A percentile compares a stretch with the other conserved stretches of the same genome.
These are phyloP conservation scores for Scedosporium minutisporum DNA, from an alignment of 2,329 filamentous ascomycete genomes.

Conservation along the genomic window DNA sequence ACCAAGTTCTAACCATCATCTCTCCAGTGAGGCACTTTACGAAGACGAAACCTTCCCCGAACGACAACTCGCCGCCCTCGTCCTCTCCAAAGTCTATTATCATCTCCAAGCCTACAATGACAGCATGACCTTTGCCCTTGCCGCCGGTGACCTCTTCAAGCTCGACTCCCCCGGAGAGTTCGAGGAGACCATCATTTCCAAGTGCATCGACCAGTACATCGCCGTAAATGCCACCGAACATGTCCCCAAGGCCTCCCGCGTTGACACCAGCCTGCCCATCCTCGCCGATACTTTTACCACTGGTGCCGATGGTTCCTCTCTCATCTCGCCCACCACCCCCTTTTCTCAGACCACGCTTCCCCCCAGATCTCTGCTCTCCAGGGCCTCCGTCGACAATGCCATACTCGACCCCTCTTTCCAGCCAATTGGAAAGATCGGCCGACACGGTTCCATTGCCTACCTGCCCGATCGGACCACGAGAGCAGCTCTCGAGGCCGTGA, in stretches of 20 bases:
- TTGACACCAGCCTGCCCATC: conserved; percentile 47
- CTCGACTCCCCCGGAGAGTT: conserved; percentile 87
- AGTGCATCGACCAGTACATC: conserved; percentile 97
- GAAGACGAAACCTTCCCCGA: conserved; percentile 94
- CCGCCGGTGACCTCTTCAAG: conserved; percentile 90
- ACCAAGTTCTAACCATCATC: conserved; percentile 11
- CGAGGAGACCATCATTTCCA: conserved; percentile 97
- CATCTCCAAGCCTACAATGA: conserved; percentile 98
- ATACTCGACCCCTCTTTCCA: conserved; percentile 51
- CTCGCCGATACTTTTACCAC: conserved; percentile 71
- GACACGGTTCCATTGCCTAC: conserved; percentile 53
- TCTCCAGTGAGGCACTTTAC: conserved; percentile 79
- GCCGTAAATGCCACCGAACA: conserved; percentile 51
- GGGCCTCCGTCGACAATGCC: conserved; percentile 58
- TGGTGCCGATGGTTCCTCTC: conserved; percentile 55
- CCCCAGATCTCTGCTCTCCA: conserved; percentile 89
- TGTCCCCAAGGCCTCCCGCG: conserved; percentile 30
- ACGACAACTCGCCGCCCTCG: conserved; percentile 84
- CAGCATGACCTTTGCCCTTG: conserved; percentile 96
- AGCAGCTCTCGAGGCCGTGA: conserved; percentile 69
- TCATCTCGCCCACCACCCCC: conserved; percentile 83
- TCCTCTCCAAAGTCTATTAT: conserved; percentile 97
- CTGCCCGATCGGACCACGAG: conserved; percentile 62
- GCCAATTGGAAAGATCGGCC: conserved; percentile 41
- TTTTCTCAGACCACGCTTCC: conserved; percentile 91